These are phyloP conservation scores for Trichomonascaceae sp. DNA, from an alignment of 1,139 yeast genomes.

Conservation along the genomic window DNA sequence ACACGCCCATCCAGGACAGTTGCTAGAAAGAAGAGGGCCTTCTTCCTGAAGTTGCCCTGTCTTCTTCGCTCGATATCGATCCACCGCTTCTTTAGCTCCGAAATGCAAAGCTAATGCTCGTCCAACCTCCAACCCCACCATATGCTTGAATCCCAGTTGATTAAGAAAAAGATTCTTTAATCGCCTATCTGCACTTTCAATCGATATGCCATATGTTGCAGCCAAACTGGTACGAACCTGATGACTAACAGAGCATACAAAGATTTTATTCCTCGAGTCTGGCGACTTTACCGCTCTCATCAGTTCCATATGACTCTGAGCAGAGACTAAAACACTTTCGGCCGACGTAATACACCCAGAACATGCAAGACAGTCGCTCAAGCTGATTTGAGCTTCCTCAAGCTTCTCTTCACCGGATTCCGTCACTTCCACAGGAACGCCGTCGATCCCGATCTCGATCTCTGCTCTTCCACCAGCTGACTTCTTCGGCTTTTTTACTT, in stretches of 20 bases:
- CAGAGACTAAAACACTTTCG: slow-evolving; percentile 84
- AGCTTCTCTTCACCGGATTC: slow-evolving; percentile 52
- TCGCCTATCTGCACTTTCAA: slow-evolving; percentile 55
- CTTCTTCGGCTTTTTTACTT: slow-evolving; percentile 35
- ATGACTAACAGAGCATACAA: slow-evolving; percentile 79
- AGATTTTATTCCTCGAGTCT: slow-evolving; percentile 31
- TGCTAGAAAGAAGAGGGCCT: slow-evolving; percentile 52
- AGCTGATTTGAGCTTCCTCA: slow-evolving; percentile 78
- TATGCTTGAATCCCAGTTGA: slow-evolving; percentile 61
- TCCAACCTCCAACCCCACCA: slow-evolving; percentile 83
- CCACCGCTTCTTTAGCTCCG: slow-evolving; percentile 48
- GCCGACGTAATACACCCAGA: slow-evolving; percentile 97
- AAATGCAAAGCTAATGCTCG: slow-evolving; percentile 62
- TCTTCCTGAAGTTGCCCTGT: background rate
- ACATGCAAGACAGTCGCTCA: slow-evolving; percentile 93
- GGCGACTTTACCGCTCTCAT: slow-evolving; percentile 48
- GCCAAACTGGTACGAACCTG: slow-evolving; percentile 83
- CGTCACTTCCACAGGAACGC: slow-evolving; percentile 65
- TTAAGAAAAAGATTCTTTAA: slow-evolving; percentile 52
- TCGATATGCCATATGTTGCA: slow-evolving; percentile 50
- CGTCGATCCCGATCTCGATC: slow-evolving; percentile 59
- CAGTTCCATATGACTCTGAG: slow-evolving; percentile 81
- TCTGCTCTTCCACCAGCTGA: slow-evolving; percentile 41
- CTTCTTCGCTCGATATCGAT: slow-evolving; percentile 20
- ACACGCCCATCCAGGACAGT: slow-evolving; percentile 96